These are phyloP conservation scores for Apiospora koreana DNA, from an alignment of 2,329 filamentous ascomycete genomes.

Conservation along the genomic window DNA sequence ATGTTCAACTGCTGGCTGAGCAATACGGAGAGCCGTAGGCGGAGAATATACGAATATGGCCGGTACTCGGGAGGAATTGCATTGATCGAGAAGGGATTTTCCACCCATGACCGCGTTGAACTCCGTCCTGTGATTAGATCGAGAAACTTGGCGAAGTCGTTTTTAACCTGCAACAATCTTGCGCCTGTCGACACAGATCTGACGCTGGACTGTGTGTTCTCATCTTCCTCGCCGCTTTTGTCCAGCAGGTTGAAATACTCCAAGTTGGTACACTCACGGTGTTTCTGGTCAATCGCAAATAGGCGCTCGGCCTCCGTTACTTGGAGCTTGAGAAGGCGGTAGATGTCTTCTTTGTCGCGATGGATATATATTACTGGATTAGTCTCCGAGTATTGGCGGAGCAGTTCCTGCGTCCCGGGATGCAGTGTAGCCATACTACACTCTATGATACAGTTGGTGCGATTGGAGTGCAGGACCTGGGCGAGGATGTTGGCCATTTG, in stretches of 20 bases:
- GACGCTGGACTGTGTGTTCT: constrained; percentile 33
- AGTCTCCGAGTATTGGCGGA: constrained; percentile 60
- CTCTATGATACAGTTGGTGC: constrained; percentile 66
- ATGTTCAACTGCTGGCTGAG: constrained; percentile 52
- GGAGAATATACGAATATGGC: constrained; percentile 61
- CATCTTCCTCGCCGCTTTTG: constrained; percentile 34
- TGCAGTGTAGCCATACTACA: constrained; percentile 67
- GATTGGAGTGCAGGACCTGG: constrained; percentile 59
- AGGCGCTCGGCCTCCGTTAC: constrained; percentile 55
- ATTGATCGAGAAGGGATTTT: constrained; percentile 61
- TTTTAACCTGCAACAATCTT: constrained; percentile 57
- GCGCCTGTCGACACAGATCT: constrained; percentile 53
- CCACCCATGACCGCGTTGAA: constrained; percentile 51
- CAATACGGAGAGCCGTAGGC: constrained; percentile 61
- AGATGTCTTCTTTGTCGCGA: constrained; percentile 64
- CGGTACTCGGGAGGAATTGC: constrained; percentile 60
- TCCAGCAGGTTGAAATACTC: constrained; percentile 71
- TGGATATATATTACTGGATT: constrained; percentile 72
- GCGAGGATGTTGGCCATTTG: constrained; percentile 63
- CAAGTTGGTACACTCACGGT: constrained; percentile 66
- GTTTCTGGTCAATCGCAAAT: constrained; percentile 54
- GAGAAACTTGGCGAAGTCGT: constrained; percentile 61
- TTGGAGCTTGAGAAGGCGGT: constrained; percentile 52
- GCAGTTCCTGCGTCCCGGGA: constrained; percentile 55
- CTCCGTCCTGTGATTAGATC: constrained; percentile 57